These are phyloP conservation scores for Globisporangium okanoganense DNA, from an alignment of 352 stramenopile species.

Conservation along the genomic window DNA sequence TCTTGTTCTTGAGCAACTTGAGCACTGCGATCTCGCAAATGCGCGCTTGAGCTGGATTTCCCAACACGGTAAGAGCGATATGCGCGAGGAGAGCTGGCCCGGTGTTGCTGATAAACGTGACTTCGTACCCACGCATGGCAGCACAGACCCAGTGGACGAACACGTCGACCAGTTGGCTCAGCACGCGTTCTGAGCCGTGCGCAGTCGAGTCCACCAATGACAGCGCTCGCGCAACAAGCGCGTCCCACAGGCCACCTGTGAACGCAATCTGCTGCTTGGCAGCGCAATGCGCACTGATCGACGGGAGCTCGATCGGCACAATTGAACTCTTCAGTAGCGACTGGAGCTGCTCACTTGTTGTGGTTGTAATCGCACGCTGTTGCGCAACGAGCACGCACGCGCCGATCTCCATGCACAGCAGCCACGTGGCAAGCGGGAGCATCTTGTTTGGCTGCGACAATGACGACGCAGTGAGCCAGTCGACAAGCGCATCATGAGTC, in stretches of 20 bases:
- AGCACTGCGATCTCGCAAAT: background rate
- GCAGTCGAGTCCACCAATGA: background rate
- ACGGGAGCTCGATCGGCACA: background rate
- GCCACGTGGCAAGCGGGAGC: constrained; percentile 1
- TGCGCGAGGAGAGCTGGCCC: constrained; percentile 18
- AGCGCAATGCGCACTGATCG: constrained; percentile 6
- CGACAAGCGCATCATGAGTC: background rate
- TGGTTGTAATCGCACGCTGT: too few species aligned
- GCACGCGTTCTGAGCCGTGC: background rate
- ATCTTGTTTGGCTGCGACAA: background rate
- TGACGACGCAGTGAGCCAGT: background rate
- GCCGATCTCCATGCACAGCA: constrained; percentile 7
- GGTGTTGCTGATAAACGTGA: constrained; percentile 28
- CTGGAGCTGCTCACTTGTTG: background rate
- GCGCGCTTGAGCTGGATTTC: background rate
- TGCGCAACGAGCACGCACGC: background rate
- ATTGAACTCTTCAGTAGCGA: background rate
- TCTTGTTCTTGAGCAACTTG: background rate
- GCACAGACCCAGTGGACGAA: constrained; percentile 26
- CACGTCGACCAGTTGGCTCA: constrained; percentile 16
- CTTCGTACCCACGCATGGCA: constrained; percentile 33
- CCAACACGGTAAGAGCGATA: constrained; percentile 7
- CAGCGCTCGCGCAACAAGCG: background rate
- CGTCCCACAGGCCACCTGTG: constrained; percentile 5
- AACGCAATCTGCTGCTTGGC: constrained; percentile 5